Conservation (phyloP, 2,329 filamentous ascomycete genomes). For the Biscogniauxia mediterranea region DNA sequence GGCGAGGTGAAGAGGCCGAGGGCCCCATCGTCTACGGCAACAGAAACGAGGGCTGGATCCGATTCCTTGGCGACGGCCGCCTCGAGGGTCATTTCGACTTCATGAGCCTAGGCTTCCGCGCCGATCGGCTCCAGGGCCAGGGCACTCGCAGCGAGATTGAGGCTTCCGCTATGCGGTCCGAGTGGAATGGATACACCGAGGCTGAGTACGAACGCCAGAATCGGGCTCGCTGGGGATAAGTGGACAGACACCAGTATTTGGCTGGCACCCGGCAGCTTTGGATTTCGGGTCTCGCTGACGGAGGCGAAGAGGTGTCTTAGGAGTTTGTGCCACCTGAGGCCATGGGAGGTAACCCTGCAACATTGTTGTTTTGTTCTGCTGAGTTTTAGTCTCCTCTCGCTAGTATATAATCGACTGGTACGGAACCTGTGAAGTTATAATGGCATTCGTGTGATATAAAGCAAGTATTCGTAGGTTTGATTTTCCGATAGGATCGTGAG, state of each 20-base stretch:
- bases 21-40: slow-evolving; percentile 30
- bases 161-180: slow-evolving; percentile 21
- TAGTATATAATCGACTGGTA: background rate
- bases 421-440: background rate
- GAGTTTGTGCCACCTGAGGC: background rate
- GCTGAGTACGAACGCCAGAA: slow-evolving; percentile 29
- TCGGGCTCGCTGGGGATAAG: slow-evolving; percentile 15
- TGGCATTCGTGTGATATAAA: background rate
- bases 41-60: slow-evolving; percentile 31
- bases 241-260: background rate
- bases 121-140: slow-evolving; percentile 23
- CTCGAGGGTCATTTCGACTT: slow-evolving; percentile 34
- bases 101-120: slow-evolving; percentile 30
- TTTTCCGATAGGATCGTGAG: background rate
- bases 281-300: background rate
- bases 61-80: slow-evolving; percentile 38
- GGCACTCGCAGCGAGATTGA: slow-evolving; percentile 32
- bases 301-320: background rate
- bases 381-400: background rate
- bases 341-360: background rate
- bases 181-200: slow-evolving; percentile 33
- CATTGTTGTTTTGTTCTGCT: background rate
- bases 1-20: slow-evolving; percentile 36
- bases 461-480: background rate
- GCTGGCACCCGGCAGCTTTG: background rate